Evolutionary conservation across 441 rosid species (phyloP).

Genomic region (Rhodomyrtus psidioides): DNA sequence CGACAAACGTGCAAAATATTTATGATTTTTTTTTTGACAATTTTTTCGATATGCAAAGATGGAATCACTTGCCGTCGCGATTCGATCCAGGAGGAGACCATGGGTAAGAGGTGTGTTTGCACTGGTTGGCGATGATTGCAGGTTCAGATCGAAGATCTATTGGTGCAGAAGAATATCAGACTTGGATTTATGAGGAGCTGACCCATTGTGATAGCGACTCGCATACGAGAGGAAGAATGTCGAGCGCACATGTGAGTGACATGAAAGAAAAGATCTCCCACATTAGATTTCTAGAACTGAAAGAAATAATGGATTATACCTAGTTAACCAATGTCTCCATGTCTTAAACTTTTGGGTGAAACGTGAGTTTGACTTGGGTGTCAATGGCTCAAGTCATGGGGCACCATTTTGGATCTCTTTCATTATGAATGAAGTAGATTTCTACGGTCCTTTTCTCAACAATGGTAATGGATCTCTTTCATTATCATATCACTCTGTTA

Average conservation of each 20-base stretch:
- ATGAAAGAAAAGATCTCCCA: background rate
- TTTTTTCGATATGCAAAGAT: background rate
- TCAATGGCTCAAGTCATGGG: background rate
- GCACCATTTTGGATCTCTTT: background rate
- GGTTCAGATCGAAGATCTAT: background rate
- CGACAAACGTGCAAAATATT: no score
- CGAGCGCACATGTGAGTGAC: background rate
- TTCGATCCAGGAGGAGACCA: background rate
- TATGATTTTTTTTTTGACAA: no score
- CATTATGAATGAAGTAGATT: background rate
- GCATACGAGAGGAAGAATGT: background rate
- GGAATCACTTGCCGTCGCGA: fast-evolving
- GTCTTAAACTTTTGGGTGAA: background rate
- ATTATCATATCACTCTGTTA: background rate
- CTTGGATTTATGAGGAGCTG: background rate
- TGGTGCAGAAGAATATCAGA: background rate
- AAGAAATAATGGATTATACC: background rate
- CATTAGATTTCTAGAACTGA: background rate
- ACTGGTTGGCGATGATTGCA: background rate
- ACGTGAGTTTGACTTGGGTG: background rate
- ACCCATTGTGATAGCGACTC: background rate
- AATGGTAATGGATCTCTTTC: background rate
- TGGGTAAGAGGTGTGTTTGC: background rate
- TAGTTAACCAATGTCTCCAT: background rate
- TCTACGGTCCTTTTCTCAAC: background rate